phyloP scores from a whole-genome alignment of 345 rosid species.

The Chamaenerion angustifolium region DNA sequence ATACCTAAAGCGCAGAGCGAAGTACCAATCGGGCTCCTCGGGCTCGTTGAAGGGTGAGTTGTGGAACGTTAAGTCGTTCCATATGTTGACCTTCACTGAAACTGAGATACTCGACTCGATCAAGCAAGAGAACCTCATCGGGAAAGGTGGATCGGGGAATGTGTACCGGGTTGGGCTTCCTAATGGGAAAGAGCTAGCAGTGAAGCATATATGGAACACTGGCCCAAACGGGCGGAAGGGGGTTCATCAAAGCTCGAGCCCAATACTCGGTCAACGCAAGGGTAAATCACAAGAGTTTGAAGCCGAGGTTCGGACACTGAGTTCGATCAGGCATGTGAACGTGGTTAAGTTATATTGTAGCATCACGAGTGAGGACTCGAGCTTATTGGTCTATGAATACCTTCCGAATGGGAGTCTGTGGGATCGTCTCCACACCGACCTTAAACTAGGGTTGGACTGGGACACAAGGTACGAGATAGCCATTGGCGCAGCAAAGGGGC shows the following conservation, averaged over 20 bases:
- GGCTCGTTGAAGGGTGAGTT: conserved; percentile 52
- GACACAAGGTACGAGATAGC: conserved; percentile 70
- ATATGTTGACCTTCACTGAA: conserved; percentile 49
- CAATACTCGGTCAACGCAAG: conserved; percentile 38
- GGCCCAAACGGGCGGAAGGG: conserved; percentile 18
- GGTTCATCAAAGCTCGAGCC: conserved; percentile 35
- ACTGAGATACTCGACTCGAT: conserved; percentile 81
- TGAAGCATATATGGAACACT: conserved; percentile 56
- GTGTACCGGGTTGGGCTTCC: conserved; percentile 60
- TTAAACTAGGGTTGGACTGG: conserved; percentile 73
- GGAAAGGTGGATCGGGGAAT: conserved; percentile 81
- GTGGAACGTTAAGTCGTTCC: conserved; percentile 77
- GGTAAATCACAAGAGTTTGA: conserved; percentile 53
- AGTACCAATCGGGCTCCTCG: conserved; percentile 28
- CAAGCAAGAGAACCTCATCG: conserved; percentile 71
- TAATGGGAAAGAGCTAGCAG: conserved; percentile 71
- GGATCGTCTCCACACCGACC: conserved; percentile 57
- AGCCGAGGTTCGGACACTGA: conserved; percentile 70
- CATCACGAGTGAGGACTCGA: conserved; percentile 83
- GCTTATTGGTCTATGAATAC: conserved; percentile 82
- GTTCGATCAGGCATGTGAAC: conserved; percentile 82
- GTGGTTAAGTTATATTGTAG: conserved; percentile 91
- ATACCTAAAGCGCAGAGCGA: conserved; percentile 39
- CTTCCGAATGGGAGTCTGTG: conserved; percentile 86
- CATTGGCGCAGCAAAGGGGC: conserved; percentile 72